These are phyloP conservation scores for Creolimax fragrantissima DNA, from an alignment of 78 protist genomes.

Conservation along the genomic window DNA sequence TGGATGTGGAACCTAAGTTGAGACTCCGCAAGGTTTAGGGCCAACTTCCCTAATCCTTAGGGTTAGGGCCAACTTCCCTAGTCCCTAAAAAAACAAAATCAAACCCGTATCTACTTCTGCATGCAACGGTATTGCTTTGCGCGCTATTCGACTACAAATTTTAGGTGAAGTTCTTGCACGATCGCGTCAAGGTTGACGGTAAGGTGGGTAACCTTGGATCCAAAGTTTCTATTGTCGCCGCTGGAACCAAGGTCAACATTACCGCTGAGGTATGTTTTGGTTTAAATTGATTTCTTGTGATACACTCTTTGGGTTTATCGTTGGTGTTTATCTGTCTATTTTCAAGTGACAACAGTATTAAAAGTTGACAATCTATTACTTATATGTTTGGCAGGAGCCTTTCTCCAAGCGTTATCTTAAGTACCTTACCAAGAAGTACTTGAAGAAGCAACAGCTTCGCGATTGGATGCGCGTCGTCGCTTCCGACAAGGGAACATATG, in stretches of 20 bases:
- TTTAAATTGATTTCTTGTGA: neutral
- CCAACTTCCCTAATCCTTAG: neutral
- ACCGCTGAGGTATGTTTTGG: slow-evolving; percentile 7
- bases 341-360: neutral
- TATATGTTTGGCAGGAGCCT: neutral
- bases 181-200: slow-evolving; percentile 30
- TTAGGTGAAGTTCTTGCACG: slow-evolving; percentile 20
- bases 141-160: neutral
- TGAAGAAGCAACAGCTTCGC: slow-evolving; percentile 69
- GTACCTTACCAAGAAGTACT: slow-evolving; percentile 88
- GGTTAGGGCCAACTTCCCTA: neutral
- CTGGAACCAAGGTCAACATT: neutral
- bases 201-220: slow-evolving; percentile 17
- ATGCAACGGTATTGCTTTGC: too few species aligned
- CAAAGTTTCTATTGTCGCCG: neutral
- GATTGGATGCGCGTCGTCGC: slow-evolving; percentile 87
- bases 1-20: too few species aligned
- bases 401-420: slow-evolving; percentile 72
- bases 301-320: too few species aligned
- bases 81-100: neutral
- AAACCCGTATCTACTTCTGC: too few species aligned
- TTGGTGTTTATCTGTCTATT: neutral
- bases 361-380: neutral
- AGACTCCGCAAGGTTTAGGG: neutral
- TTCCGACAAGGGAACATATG: slow-evolving; percentile 55